These are phyloP conservation scores for Magnaporthiopsis incrustans DNA, from an alignment of 2,329 filamentous ascomycete genomes.

Conservation along the genomic window DNA sequence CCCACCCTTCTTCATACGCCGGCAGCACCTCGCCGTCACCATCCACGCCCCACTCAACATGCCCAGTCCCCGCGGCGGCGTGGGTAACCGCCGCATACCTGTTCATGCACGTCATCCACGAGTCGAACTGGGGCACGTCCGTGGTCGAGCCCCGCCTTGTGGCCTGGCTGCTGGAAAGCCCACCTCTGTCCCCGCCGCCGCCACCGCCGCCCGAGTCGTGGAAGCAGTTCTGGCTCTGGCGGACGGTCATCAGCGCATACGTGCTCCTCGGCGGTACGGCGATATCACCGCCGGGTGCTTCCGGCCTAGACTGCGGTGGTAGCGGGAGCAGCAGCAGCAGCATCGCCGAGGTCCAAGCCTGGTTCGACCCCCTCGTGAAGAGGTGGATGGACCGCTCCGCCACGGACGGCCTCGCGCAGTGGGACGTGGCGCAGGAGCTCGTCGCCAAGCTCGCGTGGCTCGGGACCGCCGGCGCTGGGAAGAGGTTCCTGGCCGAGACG, in stretches of 20 bases:
- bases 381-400: too few species aligned
- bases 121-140: background rate
- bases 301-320: too few species aligned
- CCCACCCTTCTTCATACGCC: too few species aligned
- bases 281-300: background rate
- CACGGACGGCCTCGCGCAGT: too few species aligned
- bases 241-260: background rate
- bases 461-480: too few species aligned
- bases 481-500: too few species aligned
- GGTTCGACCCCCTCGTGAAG: too few species aligned
- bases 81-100: background rate
- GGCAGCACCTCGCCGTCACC: background rate
- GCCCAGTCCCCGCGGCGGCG: background rate
- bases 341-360: too few species aligned
- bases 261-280: background rate
- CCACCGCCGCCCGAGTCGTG: background rate
- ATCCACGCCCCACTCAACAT: background rate
- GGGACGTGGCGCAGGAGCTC: too few species aligned
- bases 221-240: slow-evolving; percentile 1
- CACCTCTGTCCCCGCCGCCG: too few species aligned
- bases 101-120: background rate
- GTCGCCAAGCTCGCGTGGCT: too few species aligned
- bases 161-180: background rate
- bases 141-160: background rate
- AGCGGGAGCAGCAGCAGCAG: too few species aligned